Conservation (phyloP, 2,329 filamentous ascomycete species). For the Aspergillus phoenicis region DNA sequence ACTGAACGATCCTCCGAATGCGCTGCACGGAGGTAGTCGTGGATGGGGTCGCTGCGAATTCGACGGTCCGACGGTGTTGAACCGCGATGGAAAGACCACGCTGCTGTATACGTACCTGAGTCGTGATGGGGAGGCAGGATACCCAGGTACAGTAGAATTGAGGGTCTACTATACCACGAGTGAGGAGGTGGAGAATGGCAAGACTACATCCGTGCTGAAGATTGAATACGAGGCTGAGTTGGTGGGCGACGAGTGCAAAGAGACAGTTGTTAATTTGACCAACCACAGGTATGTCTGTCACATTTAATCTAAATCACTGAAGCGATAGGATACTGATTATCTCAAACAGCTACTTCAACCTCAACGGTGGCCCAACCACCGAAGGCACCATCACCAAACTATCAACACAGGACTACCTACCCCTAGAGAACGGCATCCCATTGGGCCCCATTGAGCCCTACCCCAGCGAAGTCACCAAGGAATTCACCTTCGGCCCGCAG, state of each 20-base stretch:
- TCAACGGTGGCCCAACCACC: conserved; percentile 60
- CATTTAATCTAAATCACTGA: not conserved
- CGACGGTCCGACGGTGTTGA: conserved; percentile 59
- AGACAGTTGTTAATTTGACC: conserved; percentile 89
- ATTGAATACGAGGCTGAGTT: conserved; percentile 91
- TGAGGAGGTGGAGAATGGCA: conserved; percentile 61
- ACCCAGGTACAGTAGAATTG: conserved; percentile 79
- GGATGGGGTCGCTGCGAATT: conserved; percentile 62
- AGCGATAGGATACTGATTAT: not conserved
- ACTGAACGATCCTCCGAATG: conserved; percentile 77
- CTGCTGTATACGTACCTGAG: conserved; percentile 68
- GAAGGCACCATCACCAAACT: conserved; percentile 64
- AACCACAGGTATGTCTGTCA: conserved; percentile 74
- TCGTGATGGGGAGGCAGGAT: conserved; percentile 83
- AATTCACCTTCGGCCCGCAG: conserved; percentile 71
- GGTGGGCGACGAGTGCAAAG: conserved; percentile 72
- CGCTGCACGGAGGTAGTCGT: conserved; percentile 68
- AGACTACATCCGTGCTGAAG: conserved; percentile 70
- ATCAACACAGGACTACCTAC: conserved; percentile 67
- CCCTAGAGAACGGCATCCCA: conserved; percentile 76
- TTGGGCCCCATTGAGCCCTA: conserved; percentile 66
- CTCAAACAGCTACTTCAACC: conserved; percentile 65
- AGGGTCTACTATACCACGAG: conserved; percentile 77
- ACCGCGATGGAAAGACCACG: conserved; percentile 62
- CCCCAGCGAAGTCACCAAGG: conserved; percentile 62